Base-by-base conservation (phyloP, 495 filamentous ascomycete genomes). In the Aspergillus bridgeri region DNA sequence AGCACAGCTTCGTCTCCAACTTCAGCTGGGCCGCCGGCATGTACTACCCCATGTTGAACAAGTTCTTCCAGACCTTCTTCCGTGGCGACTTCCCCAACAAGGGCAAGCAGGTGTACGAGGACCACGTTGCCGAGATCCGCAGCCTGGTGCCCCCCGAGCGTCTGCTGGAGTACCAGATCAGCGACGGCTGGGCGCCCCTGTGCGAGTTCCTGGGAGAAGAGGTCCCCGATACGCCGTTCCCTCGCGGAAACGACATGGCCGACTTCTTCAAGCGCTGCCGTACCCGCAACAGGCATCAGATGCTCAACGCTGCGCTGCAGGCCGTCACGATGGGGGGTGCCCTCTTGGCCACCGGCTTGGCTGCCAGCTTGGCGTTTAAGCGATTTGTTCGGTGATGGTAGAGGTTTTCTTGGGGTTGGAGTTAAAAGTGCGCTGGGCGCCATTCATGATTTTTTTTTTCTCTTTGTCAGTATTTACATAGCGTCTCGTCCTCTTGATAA, bases 121-220 rank as follows among this genome's bases (percentile, higher is more conserved):
- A 77, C 47, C 76, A 79, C 56, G 72, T 78, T 19, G 75, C 63
- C 6, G 66, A 77, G 54, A 73, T 78, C 51, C 76, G 76, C 61
- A 72, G 68, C 66, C 38, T 78, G 55, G 75, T 78, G 24, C 75
- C 76, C 38, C 60, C 71, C 2, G 75, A 79, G 60, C 70, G 72
- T 63, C 71, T 88, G 47, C 77, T 89, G 44, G 85, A 89, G 60
- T 88, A 84, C 72, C 77, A 79, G 62, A 81, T 88, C 59, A 77
- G 78, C 48, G 79, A 86, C 46, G 87, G 87, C 53, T 89, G 86
- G 86, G 82, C 66, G 23, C 86, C 85, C 9, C 75, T 90, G 18
- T 88, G 85, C 72, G 75, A 84, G 54, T 89, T 89, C 71, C 76
- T 89, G 0, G 85, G 81, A 42, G 78, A 83, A 53, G 73, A 78